Evolutionary conservation across 2,329 filamentous ascomycete species (phyloP), one percentile per base, ranked within the genome.

Genomic region (Apiospora rasikravindrae): DNA sequence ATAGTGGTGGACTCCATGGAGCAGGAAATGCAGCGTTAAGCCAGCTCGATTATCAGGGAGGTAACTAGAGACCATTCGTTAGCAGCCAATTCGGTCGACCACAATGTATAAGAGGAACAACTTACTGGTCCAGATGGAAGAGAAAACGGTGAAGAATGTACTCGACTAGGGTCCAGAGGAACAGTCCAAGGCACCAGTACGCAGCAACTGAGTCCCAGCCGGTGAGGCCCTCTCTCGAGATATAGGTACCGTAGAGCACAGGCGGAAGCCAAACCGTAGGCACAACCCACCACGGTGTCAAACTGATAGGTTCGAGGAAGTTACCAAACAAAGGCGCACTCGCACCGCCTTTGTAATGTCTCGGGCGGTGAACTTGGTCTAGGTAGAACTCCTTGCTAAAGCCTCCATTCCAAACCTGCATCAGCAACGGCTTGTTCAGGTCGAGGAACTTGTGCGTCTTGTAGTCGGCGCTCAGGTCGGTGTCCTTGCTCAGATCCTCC

Each of bases 1-100:
- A 83, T 98, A 99, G 83, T 99, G 96, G 81, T 99, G 96, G 75
- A 99, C 94, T 75, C 96, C 96, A 78, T 99, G 96, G 37, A 99
- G 93, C 53, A 98, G 85, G 84, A 99, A 99, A 82, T 99, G 96
- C 26, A 92, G 77, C 0, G 94, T 97, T 73, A 99, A 86, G 75
- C 89, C 92, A n/a, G 94, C 92, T 71, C 94, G 89, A 82, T 98
- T 97, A 81, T 99, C 94, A 0, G 96, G 96, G 14, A 99, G 92
- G 80, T 91, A 94, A 67, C 94, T 97, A 74, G 29, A 24, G 64
- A 29, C 24, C 22, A 75, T 85, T 74, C 86, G 82, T 75, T 51
- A 73, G n/a, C 22, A 68, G 69, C 44, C 8, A 37, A 6, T 24
- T 66, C 22, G 49, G 3, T 29, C 7, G 44, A 33, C 11, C 49